Evolutionary conservation across 2,329 filamentous ascomycete species (phyloP).

Genomic region (Penicillium oxalicum): DNA sequence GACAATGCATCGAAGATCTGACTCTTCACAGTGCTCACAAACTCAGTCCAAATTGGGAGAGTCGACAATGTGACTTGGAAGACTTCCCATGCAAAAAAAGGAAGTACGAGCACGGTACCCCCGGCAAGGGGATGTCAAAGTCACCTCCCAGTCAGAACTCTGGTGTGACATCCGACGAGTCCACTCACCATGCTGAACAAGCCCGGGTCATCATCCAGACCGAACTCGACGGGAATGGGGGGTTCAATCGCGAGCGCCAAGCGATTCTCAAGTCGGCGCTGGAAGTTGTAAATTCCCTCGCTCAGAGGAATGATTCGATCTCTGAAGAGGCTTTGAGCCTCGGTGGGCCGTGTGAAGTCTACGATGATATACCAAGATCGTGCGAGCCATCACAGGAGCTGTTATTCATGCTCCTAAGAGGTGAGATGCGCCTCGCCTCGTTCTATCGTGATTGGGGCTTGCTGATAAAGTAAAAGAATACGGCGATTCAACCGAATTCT

Average conservation of each 20-base stretch:
- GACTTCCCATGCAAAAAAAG: slow-evolving; percentile 3
- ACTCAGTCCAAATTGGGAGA: neutral
- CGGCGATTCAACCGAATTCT: neutral
- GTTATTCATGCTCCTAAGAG: slow-evolving; percentile 22
- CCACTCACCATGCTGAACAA: slow-evolving; percentile 22
- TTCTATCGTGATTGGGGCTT: too few relatives aligned
- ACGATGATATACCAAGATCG: slow-evolving; percentile 3
- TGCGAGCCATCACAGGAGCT: slow-evolving; percentile 19
- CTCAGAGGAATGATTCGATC: slow-evolving; percentile 1
- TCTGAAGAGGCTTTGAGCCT: slow-evolving; percentile 1
- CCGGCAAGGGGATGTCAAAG: neutral
- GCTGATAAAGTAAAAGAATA: slow-evolving; percentile 8
- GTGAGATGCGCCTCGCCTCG: neutral
- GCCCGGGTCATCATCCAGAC: slow-evolving; percentile 20
- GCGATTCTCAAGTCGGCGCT: slow-evolving; percentile 18
- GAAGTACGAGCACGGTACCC: slow-evolving; percentile 3
- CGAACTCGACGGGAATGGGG: slow-evolving; percentile 16
- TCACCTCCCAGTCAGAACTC: slow-evolving; percentile 5
- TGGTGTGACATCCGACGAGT: slow-evolving; percentile 9
- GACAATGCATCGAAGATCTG: neutral
- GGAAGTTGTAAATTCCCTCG: slow-evolving; percentile 16
- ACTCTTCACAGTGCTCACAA: neutral
- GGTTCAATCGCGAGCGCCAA: slow-evolving; percentile 16
- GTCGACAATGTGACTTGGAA: neutral
- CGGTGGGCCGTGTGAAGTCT: slow-evolving; percentile 1